These are phyloP conservation scores for Balamuthia mandrillaris DNA, from an alignment of 208 protist genomes.

Conservation along the genomic window DNA sequence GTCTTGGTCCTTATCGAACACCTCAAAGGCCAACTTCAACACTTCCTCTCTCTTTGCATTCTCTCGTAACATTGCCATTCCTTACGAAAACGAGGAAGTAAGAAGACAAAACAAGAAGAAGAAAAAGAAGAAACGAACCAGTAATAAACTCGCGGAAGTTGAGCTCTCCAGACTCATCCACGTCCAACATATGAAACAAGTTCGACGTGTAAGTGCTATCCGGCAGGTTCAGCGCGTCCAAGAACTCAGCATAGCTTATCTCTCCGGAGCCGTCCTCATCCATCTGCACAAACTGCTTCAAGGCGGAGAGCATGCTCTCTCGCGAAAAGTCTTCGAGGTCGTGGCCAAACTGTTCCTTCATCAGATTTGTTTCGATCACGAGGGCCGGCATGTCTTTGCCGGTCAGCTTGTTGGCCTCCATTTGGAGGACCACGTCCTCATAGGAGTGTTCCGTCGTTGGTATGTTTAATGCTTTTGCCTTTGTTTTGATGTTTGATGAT, in stretches of 20 bases:
- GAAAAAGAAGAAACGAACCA: not conserved
- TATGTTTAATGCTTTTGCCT: not conserved
- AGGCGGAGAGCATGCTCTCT: not conserved
- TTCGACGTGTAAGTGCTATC: not conserved
- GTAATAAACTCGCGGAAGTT: conserved; percentile 6
- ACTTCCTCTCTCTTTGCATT: not conserved
- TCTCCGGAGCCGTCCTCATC: not conserved
- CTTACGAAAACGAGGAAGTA: not conserved
- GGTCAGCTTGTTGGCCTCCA: not conserved
- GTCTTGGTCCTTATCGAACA: not conserved
- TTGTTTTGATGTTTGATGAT: too few species aligned
- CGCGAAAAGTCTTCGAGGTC: not conserved
- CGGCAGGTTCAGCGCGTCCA: not conserved
- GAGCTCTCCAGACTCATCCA: not conserved
- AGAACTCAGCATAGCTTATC: not conserved
- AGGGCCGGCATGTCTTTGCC: not conserved
- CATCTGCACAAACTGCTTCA: conserved; percentile 1
- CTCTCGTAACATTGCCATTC: not conserved
- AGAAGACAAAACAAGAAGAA: not conserved
- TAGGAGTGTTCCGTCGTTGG: not conserved
- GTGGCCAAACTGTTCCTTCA: not conserved
- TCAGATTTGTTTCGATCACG: not conserved
- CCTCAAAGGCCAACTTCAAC: not conserved
- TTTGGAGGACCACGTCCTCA: not conserved
- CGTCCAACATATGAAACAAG: not conserved